Evolutionary conservation across 306 rosid genomes (phyloP).

Genomic region (Quercus berberidifolia): DNA sequence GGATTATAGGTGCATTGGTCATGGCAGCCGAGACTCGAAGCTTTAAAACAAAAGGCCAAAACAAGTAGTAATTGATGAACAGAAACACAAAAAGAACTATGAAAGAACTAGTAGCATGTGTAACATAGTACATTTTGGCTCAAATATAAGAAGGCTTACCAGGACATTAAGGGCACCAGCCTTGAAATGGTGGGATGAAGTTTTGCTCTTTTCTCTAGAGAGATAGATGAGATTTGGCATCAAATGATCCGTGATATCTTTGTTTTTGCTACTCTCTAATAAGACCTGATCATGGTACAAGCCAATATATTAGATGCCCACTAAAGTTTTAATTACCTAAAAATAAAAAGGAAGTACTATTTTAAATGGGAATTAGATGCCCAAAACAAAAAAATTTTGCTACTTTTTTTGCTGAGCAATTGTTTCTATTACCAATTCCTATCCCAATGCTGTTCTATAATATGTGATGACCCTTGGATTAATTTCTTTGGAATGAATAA

Average conservation of each 20-base stretch:
- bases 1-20: constrained; percentile 43
- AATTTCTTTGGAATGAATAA: neutral
- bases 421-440: no score
- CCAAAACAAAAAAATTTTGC: no score
- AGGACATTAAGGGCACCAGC: constrained; percentile 52
- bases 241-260: constrained; percentile 8
- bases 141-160: constrained; percentile 11
- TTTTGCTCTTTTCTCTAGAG: constrained; percentile 34
- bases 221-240: constrained; percentile 48
- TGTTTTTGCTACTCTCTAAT: constrained; percentile 20
- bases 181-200: constrained; percentile 38
- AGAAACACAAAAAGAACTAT: neutral
- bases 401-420: no score
- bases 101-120: neutral
- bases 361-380: no score
- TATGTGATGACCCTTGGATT: no score
- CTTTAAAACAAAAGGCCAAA: neutral
- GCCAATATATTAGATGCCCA: no score
- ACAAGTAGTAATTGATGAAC: neutral
- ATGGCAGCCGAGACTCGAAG: constrained; percentile 48
- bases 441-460: no score
- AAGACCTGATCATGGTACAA: constrained; percentile 23
- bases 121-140: neutral
- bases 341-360: no score
- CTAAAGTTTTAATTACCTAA: no score